Evolutionary conservation across 148 eudicot genomes (phyloP), one percentile per base, ranked within the genome.

Genomic region (Silene latifolia): DNA sequence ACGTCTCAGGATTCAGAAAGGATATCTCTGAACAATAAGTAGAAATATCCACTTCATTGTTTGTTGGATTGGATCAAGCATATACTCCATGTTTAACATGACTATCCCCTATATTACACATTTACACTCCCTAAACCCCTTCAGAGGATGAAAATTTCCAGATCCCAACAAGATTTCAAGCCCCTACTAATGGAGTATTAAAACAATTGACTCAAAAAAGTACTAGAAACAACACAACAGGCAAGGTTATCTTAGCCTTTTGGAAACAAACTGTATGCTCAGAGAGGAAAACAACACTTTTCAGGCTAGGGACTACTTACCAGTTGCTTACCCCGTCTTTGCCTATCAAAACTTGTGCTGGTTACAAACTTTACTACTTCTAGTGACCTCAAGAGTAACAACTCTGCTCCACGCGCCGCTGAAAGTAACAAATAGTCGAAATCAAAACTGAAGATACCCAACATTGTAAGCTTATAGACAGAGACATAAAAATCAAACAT

Each of bases 391-490:
- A 83, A 83, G 42, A 94, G 83, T 72, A 94, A 78, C 76, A 90
- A 35, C 73, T 82, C 81, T 64, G 98, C 98, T 85, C 98, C 97
- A 79, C 76, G 88, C 74, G 67, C 80, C 21, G 97, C 98, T 94
- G 84, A 60, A 84, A 84, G 53, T 67, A 79, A 25, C 24, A 76
- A 62, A 63, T 32, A 72, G 81, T 8, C 35, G 53, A 20, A 71
- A 39, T 59, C 62, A 59, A 12, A 51, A 63, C 29, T 19, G n/a
- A 35, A 54, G 68, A 66, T 61, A 44, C 42, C 18, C 59, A 57
- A 46, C 39, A 17, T 63, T 63, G 51, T 19, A 48, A 58, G 12
- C 4, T 39, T 39, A 39, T 39, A 39, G 44, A 24, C n/a, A 72
- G 51, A 18, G 18, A 46, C 29, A 21, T 11, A 69, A 2, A 69